These are phyloP conservation scores for Pelargonium australe DNA, from an alignment of 441 rosid species.

Conservation along the genomic window DNA sequence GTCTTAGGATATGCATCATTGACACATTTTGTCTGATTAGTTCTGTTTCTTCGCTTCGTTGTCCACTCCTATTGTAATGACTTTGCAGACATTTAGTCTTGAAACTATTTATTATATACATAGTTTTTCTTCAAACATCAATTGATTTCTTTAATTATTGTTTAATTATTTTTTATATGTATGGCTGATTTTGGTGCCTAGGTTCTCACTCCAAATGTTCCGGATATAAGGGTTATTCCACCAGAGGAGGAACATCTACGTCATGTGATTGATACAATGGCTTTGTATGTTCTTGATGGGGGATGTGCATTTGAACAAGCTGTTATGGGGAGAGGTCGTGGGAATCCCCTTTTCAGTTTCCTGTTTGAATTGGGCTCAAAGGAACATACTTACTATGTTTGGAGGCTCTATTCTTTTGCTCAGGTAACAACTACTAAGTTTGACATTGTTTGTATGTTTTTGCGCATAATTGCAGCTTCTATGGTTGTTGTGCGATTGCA, in stretches of 20 bases:
- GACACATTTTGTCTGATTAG: not conserved
- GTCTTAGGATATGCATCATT: not conserved
- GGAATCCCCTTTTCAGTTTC: slow-evolving; percentile 82
- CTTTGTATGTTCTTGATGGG: slow-evolving; percentile 91
- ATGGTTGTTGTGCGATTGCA: not conserved
- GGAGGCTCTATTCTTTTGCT: slow-evolving; percentile 73
- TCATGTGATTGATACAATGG: slow-evolving; percentile 95
- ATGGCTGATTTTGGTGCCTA: slow-evolving; percentile 26
- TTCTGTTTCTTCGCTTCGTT: not conserved
- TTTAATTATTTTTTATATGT: not conserved
- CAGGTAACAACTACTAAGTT: slow-evolving; percentile 39
- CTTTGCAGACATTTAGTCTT: not conserved
- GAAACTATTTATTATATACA: not conserved
- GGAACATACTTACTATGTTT: slow-evolving; percentile 90
- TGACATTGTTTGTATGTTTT: too few species aligned
- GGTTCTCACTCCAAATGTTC: slow-evolving; percentile 99
- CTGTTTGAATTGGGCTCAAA: slow-evolving; percentile 91
- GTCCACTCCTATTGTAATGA: not conserved
- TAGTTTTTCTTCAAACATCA: not conserved
- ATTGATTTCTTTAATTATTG: not conserved
- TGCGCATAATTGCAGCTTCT: not conserved
- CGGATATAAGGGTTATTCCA: slow-evolving; percentile 87
- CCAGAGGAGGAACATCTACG: slow-evolving; percentile 86
- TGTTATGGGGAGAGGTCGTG: slow-evolving; percentile 99
- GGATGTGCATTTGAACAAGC: slow-evolving; percentile 99